Evolutionary conservation across 179 eudicot species (phyloP), one percentile per base, ranked within the genome.

Genomic region (Heliamphora pulchella): DNA sequence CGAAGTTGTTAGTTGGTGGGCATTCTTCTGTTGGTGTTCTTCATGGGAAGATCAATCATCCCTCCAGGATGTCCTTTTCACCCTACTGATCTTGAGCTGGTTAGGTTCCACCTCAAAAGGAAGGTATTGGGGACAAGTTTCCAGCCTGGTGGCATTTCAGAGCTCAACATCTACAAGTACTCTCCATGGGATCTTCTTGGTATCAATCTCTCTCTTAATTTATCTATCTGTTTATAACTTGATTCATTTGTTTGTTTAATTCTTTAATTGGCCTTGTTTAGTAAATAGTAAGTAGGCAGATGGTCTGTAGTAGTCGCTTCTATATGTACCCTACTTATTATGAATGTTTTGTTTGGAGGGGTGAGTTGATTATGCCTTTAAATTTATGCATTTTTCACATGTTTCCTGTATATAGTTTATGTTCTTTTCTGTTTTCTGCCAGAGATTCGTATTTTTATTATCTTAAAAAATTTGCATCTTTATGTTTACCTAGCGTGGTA

Each of bases 181-280:
- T 83, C 86, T 64, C 98, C 98, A 0, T 88, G 92, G 93, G 97
- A 93, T 72, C 92, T 94, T 11, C 96, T 92, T 74, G 91, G 91
- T 89, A 78, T 63, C 14, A 54, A 39, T 0, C 11, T 17, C 47
- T 6, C 11, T 17, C 3, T n/a, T 48, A 14, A 58, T 39, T 2
- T 54, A 3, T 70, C 2, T 22, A n/a, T 14, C 48, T 43, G 13
- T 20, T 15, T 39, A 8, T 68, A 1, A 14, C 51, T 68, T 68
- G 64, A 51, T 68, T 68, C 44, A 15, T 46, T 68, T 68, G 47
- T 68, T 68, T 68, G 10, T 17, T 13, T 59, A 10, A 17, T 14
- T 14, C 22, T 53, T 11, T 54, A 11, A 18, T 15, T 74, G 54
- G 6, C 31, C 0, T 64, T 10, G 4, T 55, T 58, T 58, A n/a